A percentile compares a stretch with the other conserved stretches of the same genome.
These are phyloP conservation scores for Talaromyces sp. DNA, from an alignment of 2,329 filamentous ascomycete genomes.

Conservation along the genomic window DNA sequence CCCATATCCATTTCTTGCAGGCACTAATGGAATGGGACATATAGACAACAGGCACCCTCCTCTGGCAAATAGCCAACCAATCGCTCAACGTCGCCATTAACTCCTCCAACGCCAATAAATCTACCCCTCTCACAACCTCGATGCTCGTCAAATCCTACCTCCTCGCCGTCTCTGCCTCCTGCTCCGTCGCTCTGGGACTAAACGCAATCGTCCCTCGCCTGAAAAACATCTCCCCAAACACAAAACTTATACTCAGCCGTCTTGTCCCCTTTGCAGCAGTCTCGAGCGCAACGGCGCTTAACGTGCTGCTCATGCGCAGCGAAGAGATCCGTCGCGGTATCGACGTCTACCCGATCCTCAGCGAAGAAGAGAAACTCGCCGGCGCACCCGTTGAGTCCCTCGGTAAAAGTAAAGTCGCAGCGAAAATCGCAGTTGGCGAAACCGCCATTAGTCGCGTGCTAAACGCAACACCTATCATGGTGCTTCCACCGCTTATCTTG, in stretches of 20 bases:
- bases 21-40: neutral
- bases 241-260: slow-evolving; percentile 73
- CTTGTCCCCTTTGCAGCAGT: slow-evolving; percentile 96
- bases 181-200: slow-evolving; percentile 86
- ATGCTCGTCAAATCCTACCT: slow-evolving; percentile 87
- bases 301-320: slow-evolving; percentile 95
- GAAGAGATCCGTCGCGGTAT: slow-evolving; percentile 94
- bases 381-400: slow-evolving; percentile 67
- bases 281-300: slow-evolving; percentile 82
- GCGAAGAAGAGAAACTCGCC: slow-evolving; percentile 65
- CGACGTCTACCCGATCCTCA: slow-evolving; percentile 81
- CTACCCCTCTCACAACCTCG: slow-evolving; percentile 75
- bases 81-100: slow-evolving; percentile 98
- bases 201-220: slow-evolving; percentile 86
- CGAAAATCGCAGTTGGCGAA: slow-evolving; percentile 84
- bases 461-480: slow-evolving; percentile 97
- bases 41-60: slow-evolving; percentile 78
- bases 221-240: slow-evolving; percentile 69
- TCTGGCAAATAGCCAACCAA: slow-evolving; percentile 96
- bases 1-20: neutral
- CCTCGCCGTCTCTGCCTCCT: slow-evolving; percentile 87
- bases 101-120: slow-evolving; percentile 97
- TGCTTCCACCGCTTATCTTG: slow-evolving; percentile 81
- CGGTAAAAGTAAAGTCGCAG: slow-evolving; percentile 84
- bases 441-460: slow-evolving; percentile 88